Percentiles rank a stretch among this genome's conserved stretches.
Conservation (phyloP, 106 monocot species). For the Cymbidium sinense region DNA sequence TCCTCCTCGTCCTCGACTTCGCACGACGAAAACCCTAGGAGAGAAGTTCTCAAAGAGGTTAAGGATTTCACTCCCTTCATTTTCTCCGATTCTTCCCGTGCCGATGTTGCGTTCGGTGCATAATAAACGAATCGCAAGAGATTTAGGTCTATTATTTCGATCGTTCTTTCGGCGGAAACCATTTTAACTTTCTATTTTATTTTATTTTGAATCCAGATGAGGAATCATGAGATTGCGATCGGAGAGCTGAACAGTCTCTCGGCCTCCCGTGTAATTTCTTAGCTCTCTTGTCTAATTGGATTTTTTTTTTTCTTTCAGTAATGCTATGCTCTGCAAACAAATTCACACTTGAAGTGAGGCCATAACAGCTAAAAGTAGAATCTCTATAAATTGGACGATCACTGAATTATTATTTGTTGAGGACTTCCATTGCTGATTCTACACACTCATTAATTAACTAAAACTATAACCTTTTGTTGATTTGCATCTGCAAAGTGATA, state of each 20-base stretch:
- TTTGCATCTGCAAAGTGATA: too few relatives aligned
- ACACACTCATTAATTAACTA: too few relatives aligned
- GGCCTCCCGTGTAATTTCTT: constrained; percentile 1
- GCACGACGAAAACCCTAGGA: background rate
- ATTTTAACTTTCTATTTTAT: background rate
- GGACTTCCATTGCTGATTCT: too few relatives aligned
- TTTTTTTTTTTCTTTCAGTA: background rate
- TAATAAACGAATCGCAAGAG: background rate
- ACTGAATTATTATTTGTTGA: too few relatives aligned
- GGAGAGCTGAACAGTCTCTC: constrained; percentile 2
- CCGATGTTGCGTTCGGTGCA: background rate
- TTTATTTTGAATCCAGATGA: background rate
- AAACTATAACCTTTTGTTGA: too few relatives aligned
- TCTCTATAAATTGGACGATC: too few relatives aligned
- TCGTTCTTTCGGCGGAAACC: background rate
- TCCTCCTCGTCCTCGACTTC: background rate
- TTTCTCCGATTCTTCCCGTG: background rate
- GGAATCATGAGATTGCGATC: constrained; percentile 13
- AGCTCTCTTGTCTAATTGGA: background rate
- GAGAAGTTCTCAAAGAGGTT: constrained; percentile 6
- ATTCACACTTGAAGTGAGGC: background rate
- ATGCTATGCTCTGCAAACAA: background rate
- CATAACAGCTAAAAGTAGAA: too few relatives aligned
- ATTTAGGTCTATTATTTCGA: background rate
- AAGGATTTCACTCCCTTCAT: background rate